These are phyloP conservation scores for Lachnellula subtilissima DNA, from an alignment of 2,329 filamentous ascomycete species.

Conservation along the genomic window DNA sequence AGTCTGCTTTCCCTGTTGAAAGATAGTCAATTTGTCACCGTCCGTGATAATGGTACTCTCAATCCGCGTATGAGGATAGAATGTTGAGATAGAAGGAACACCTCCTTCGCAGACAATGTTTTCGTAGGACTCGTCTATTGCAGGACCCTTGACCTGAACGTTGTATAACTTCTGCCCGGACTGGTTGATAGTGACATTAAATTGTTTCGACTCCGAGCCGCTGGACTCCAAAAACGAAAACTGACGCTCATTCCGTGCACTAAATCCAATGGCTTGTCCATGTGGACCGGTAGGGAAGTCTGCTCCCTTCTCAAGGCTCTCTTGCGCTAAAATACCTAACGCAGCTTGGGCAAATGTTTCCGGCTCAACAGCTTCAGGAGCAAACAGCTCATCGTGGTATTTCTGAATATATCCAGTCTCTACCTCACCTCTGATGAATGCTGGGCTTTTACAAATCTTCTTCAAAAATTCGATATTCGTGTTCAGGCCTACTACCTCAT, in stretches of 20 bases:
- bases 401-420: conserved; percentile 97
- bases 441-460: conserved; percentile 71
- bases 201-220: conserved; percentile 7
- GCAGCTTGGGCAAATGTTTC: conserved; percentile 87
- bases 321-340: conserved; percentile 61
- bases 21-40: conserved; percentile 64
- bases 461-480: conserved; percentile 98
- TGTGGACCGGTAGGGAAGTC: conserved; percentile 36
- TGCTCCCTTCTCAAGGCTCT: conserved; percentile 32
- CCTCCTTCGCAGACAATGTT: conserved; percentile 44
- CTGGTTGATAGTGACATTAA: conserved; percentile 29
- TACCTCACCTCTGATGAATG: conserved; percentile 81
- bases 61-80: conserved; percentile 77
- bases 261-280: conserved; percentile 48
- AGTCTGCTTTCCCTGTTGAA: conserved; percentile 62
- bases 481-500: conserved; percentile 86
- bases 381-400: conserved; percentile 74
- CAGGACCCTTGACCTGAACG: conserved; percentile 42
- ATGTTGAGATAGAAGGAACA: conserved; percentile 55
- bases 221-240: conserved; percentile 23
- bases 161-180: conserved; percentile 34
- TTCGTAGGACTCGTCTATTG: conserved; percentile 34
- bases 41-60: conserved; percentile 71
- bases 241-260: conserved; percentile 19
- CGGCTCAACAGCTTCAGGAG: conserved; percentile 51